Base-by-base conservation (phyloP, 306 rosid species). In the Prunus campanulata region DNA sequence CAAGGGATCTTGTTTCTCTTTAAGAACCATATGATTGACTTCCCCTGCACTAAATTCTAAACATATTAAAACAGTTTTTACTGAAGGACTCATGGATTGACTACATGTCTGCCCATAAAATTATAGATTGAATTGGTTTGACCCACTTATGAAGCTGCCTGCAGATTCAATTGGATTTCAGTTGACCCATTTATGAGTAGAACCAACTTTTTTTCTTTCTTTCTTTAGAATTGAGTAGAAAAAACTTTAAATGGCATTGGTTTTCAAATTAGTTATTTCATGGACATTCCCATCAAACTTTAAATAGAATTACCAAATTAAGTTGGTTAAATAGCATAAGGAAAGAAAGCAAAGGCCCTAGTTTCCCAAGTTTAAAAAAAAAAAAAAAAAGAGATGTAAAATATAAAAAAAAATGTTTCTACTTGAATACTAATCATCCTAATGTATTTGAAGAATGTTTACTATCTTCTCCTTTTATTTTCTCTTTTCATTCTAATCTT, bases 121-220 rank as follows among this genome's bases (percentile, higher is more conserved):
- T 50, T 78, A 30, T 51, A 42, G 27, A 64, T 20, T 72, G 65
- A 25, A 52, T 79, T 75, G 29, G 30, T 65, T 55, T 70, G 71
- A 49, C 71, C 76, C 65, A 55, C 51, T 54, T 32, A 71, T 71
- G 75, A n/a, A 52, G 75, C 75, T 32, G 35, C 65, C 16, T 19
- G 3, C 61, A 32, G 35, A 71, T 71, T 54, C 48, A 32, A 32
- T 18, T 71, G 46, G 49, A 70, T 70, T 29, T 51, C 62, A 30
- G 64, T 71, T 71, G 63, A 70, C 61, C 47, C 46, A 27, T 70
- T 70, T 70, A 70, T 18, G 74, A 32, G 24, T 9, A 15, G 56
- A 51, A 51, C 56, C 57, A 15, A 14, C 44, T 39, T 35, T 35
- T 2, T 35, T 39, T 39, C 9, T 39, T 25, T 25, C 27, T 25